Base-by-base conservation (phyloP, 2,329 filamentous ascomycete genomes). In the Paecilomyces formosus region DNA sequence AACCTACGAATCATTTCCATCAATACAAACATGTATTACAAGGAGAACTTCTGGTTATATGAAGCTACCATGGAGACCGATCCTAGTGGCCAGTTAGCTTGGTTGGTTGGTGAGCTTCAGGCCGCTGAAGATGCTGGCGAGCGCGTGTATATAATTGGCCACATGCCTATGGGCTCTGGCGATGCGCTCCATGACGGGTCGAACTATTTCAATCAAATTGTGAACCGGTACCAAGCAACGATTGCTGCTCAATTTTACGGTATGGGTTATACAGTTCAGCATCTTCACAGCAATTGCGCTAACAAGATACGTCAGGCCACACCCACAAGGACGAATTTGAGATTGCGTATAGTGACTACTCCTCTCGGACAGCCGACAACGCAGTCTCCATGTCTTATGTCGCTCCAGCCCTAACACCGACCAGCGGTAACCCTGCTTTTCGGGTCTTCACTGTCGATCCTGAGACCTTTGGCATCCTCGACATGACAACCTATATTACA, bases 21-120 rank as follows among this genome's bases (percentile, higher is more conserved):
- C 60, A 84, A 81, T 70, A 83, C 80, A 2, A 83, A 84, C 65
- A 65, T 84, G 57, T 84, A 80, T 69, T 85, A 85, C 66, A 77
- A 76, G 26, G 70, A 78, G 60, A 85, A 85, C 72, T 82, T 80
- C 65, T 82, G 78, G 74, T 67, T 83, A 11, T 85, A 82, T 60
- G 75, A 80, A 63, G 72, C 77, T 55, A 71, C 74, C 0, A 78
- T 81, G 72, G 69, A 79, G 57, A 70, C 68, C 3, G 82, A 84
- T 64, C 82, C 81, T 1, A 78, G 76, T 63, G 75, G 76, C 8
- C 78, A 83, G 67, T 72, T 85, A 6, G 71, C 74, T 12, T 84
- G 82, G 79, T 71, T 85, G 3, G 76, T 82, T 1, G 60, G 63
- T 4, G 79, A 85, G 65, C 78, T 85, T 0, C 76, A 81, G 55